Evolutionary conservation across 441 rosid species (phyloP).

Genomic region (Arabidopsis lyrata): DNA sequence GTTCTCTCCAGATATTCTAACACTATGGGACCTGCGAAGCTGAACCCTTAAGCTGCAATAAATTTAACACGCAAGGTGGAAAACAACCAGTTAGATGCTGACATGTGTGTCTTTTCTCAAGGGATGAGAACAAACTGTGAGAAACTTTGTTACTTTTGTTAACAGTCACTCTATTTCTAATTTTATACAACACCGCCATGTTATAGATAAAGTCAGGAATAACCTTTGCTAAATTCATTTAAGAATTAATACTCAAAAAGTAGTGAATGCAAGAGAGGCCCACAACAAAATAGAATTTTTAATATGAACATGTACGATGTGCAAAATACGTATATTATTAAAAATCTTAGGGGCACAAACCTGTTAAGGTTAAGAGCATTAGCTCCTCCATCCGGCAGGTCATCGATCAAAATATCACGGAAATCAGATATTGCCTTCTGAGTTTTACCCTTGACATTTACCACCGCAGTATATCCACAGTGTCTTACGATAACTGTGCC

Average conservation of each 20-base stretch:
- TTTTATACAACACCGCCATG: not conserved
- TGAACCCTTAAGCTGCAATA: constrained; percentile 72
- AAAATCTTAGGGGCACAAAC: constrained; percentile 39
- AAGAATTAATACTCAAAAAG: not conserved
- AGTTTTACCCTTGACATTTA: constrained; percentile 54
- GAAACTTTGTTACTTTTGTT: constrained; percentile 36
- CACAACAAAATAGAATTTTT: not conserved
- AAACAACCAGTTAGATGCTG: constrained; percentile 31
- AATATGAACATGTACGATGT: not conserved
- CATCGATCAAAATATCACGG: constrained; percentile 67
- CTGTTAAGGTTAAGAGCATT: constrained; percentile 80
- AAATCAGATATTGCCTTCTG: constrained; percentile 54
- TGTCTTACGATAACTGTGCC: constrained; percentile 67
- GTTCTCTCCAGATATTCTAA: constrained; percentile 50
- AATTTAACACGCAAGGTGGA: constrained; percentile 24
- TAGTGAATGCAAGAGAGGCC: constrained; percentile 8
- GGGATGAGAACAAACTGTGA: constrained; percentile 15
- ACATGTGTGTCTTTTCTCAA: constrained; percentile 11
- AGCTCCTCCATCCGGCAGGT: constrained; percentile 83
- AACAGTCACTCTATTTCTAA: constrained; percentile 17
- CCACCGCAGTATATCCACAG: constrained; percentile 71
- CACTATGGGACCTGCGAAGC: constrained; percentile 59
- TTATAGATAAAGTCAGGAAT: constrained; percentile 18
- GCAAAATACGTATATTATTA: constrained; percentile 1
- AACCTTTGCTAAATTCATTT: not conserved